Evolutionary conservation across 768 basidiomycete species (phyloP).

Genomic region (Chalciporus piperatus): DNA sequence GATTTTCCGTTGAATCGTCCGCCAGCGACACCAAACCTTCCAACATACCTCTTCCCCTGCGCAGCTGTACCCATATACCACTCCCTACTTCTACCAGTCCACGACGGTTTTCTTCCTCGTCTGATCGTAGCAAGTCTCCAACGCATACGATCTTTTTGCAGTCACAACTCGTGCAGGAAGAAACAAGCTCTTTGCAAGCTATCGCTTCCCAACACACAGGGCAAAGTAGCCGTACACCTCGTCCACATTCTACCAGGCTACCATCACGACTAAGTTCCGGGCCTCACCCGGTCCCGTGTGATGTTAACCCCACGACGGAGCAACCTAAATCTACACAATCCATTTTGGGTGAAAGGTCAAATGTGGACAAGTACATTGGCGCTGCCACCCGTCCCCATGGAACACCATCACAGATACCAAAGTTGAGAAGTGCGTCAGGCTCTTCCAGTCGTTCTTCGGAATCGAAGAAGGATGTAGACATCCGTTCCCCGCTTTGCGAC

Average conservation of each 20-base stretch:
- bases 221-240: constrained; percentile 38
- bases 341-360: constrained; percentile 16
- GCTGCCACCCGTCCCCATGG: constrained; percentile 8
- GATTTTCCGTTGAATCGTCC: constrained; percentile 23
- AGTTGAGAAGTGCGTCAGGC: constrained; percentile 24
- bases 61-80: constrained; percentile 10
- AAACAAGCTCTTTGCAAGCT: neutral
- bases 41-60: constrained; percentile 13
- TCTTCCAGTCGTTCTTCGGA: constrained; percentile 26
- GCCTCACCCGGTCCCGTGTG: constrained; percentile 5
- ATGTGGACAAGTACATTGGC: constrained; percentile 5
- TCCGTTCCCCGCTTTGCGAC: constrained; percentile 2
- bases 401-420: constrained; percentile 29
- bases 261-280: constrained; percentile 30
- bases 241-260: constrained; percentile 32
- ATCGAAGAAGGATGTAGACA: constrained; percentile 4
- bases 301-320: neutral
- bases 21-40: constrained; percentile 24
- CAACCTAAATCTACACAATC: neutral
- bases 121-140: constrained; percentile 13
- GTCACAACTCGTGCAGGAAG: constrained; percentile 2
- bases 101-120: constrained; percentile 13
- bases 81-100: constrained; percentile 10
- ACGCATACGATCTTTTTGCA: neutral
- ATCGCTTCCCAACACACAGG: constrained; percentile 11